Evolutionary conservation across 1,284 basidiomycete genomes (phyloP).

Genomic region (Ganoderma boninense): DNA sequence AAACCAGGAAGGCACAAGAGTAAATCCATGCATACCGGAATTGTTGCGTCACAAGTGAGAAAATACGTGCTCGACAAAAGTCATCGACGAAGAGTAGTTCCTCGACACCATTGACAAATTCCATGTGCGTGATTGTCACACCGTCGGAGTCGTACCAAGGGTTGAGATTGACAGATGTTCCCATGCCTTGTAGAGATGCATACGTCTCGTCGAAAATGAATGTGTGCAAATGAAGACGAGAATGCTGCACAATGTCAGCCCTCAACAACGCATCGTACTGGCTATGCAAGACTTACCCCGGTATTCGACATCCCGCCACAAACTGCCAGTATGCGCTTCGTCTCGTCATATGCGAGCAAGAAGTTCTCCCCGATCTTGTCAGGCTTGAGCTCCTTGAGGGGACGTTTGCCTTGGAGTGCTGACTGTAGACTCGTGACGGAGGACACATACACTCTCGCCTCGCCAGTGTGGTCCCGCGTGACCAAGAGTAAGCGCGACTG

Average conservation of each 20-base stretch:
- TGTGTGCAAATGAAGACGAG: conserved; percentile 50
- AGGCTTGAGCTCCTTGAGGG: conserved; percentile 41
- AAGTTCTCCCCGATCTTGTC: conserved; percentile 55
- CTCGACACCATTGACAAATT: conserved; percentile 55
- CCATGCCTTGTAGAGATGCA: conserved; percentile 44
- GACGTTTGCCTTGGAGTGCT: conserved; percentile 30
- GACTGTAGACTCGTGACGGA: conserved; percentile 18
- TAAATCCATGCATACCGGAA: conserved; percentile 50
- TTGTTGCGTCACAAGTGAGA: conserved; percentile 57
- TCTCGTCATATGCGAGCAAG: conserved; percentile 58
- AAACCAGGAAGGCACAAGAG: not conserved
- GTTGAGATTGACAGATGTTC: conserved; percentile 49
- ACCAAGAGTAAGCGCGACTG: conserved; percentile 52
- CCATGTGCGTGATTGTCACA: conserved; percentile 43
- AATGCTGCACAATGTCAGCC: not conserved
- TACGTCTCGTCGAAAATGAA: conserved; percentile 57
- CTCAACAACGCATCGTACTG: not conserved
- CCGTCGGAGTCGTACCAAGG: conserved; percentile 50
- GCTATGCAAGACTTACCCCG: not conserved
- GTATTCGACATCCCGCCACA: conserved; percentile 48
- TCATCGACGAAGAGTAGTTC: conserved; percentile 59
- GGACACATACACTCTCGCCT: conserved; percentile 52
- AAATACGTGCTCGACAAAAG: conserved; percentile 50
- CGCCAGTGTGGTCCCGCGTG: conserved; percentile 43
- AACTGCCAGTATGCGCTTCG: conserved; percentile 53